Evolutionary conservation across 495 filamentous ascomycete genomes (phyloP).

Genomic region (Penicillium maclennaniae): DNA sequence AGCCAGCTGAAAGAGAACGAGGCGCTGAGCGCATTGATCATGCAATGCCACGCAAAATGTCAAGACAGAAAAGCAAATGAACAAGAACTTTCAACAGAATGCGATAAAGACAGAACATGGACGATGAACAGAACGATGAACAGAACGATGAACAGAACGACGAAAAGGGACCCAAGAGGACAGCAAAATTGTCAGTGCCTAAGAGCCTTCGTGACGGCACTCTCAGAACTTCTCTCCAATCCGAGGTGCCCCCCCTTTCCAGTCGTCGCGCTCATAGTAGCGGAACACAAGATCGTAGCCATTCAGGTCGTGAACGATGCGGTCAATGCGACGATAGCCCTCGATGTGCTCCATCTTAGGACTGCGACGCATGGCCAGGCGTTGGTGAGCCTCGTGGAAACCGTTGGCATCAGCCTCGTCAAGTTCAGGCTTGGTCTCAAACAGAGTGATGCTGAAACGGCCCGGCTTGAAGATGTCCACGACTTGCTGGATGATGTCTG

Average conservation of each 20-base stretch:
- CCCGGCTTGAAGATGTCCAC: slow-evolving; percentile 94
- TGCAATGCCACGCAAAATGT: slow-evolving; percentile 24
- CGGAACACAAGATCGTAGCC: slow-evolving; percentile 97
- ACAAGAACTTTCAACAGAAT: background rate
- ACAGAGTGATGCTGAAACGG: slow-evolving; percentile 94
- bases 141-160: slow-evolving; percentile 4
- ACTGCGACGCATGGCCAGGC: slow-evolving; percentile 47
- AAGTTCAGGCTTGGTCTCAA: slow-evolving; percentile 72
- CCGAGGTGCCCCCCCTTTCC: slow-evolving; percentile 73
- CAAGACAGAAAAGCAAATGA: slow-evolving; percentile 4
- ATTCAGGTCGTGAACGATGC: slow-evolving; percentile 95
- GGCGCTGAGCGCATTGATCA: slow-evolving; percentile 21
- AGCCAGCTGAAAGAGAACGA: slow-evolving; percentile 6
- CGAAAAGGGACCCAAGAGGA: slow-evolving; percentile 14
- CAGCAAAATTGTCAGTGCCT: background rate
- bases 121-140: slow-evolving; percentile 3
- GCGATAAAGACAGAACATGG: slow-evolving; percentile 1
- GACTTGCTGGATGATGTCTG: slow-evolving; percentile 88
- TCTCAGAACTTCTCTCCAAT: slow-evolving; percentile 59
- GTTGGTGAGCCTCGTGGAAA: slow-evolving; percentile 45
- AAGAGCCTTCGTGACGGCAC: background rate
- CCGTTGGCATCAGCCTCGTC: slow-evolving; percentile 37
- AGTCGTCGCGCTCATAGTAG: slow-evolving; percentile 91
- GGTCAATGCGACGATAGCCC: slow-evolving; percentile 87
- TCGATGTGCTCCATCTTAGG: slow-evolving; percentile 75